Conservation (phyloP, 768 basidiomycete genomes). For the Pleurotus djamor region DNA sequence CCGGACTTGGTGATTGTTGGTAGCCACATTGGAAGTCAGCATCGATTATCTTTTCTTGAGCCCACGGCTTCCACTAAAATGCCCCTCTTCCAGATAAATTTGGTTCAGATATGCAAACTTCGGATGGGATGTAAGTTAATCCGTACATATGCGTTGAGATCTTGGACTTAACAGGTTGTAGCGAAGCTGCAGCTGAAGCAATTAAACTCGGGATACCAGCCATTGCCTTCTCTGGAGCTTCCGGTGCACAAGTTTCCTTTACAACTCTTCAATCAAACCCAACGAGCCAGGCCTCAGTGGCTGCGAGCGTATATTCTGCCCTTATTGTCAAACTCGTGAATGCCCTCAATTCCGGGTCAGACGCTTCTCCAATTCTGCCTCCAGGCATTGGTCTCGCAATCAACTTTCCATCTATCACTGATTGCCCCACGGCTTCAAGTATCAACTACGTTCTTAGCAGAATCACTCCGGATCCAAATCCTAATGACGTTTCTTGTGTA, state of each 20-base stretch:
- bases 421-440: constrained; percentile 19
- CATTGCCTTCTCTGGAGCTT: constrained; percentile 29
- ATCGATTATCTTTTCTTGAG: neutral
- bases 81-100: constrained; percentile 12
- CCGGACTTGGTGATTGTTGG: constrained; percentile 34
- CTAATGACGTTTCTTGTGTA: constrained; percentile 31
- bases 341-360: constrained; percentile 14
- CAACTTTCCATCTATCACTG: constrained; percentile 24
- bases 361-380: constrained; percentile 24
- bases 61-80: neutral
- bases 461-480: constrained; percentile 14
- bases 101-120: constrained; percentile 15
- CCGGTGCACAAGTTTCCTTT: constrained; percentile 30
- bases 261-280: constrained; percentile 30
- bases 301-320: constrained; percentile 26
- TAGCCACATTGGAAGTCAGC: constrained; percentile 26
- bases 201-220: constrained; percentile 30
- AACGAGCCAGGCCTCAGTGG: constrained; percentile 18
- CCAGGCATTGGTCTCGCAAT: constrained; percentile 27
- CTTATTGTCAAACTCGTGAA: constrained; percentile 24
- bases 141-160: neutral
- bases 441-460: constrained; percentile 29
- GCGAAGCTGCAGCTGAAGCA: constrained; percentile 33
- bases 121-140: constrained; percentile 19
- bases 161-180: constrained; percentile 12